Evolutionary conservation across 495 filamentous ascomycete species (phyloP).

Genomic region (Clavariopsis aquatica): DNA sequence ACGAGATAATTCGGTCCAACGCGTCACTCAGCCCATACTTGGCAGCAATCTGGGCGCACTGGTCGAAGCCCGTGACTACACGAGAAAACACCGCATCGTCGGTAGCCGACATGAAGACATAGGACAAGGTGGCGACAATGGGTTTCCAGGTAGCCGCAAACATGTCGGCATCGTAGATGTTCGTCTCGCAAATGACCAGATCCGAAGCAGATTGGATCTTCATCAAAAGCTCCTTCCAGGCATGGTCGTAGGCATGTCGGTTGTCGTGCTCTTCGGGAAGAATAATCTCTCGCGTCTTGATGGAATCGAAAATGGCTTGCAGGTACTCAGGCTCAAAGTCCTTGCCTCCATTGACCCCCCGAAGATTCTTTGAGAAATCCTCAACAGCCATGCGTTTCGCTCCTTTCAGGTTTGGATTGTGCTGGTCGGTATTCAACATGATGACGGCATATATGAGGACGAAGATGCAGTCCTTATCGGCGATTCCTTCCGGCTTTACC

Average conservation of each 20-base stretch:
- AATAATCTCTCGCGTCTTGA: conserved; percentile 92
- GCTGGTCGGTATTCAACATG: conserved; percentile 93
- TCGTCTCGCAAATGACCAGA: conserved; percentile 81
- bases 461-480: conserved; percentile 85
- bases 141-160: conserved; percentile 95
- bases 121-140: conserved; percentile 89
- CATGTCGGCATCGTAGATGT: conserved; percentile 96
- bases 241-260: conserved; percentile 91
- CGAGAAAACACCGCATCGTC: conserved; percentile 96
- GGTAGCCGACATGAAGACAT: conserved; percentile 98
- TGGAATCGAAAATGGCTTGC: conserved; percentile 84
- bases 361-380: conserved; percentile 83
- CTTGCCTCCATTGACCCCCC: conserved; percentile 81
- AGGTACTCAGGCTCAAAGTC: conserved; percentile 87
- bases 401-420: conserved; percentile 86
- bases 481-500: conserved; percentile 70
- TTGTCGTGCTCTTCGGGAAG: conserved; percentile 97
- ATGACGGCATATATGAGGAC: conserved; percentile 95
- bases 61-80: conserved; percentile 90
- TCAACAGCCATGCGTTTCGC: conserved; percentile 75
- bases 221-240: conserved; percentile 89
- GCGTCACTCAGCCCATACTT: conserved; percentile 81
- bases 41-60: conserved; percentile 91
- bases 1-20: conserved; percentile 86
- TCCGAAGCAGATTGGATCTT: conserved; percentile 78